Percentiles rank a stretch among this genome's conserved stretches.
phyloP scores from a whole-genome alignment of 805 yeast species.

The Metschnikowia lachancei region DNA sequence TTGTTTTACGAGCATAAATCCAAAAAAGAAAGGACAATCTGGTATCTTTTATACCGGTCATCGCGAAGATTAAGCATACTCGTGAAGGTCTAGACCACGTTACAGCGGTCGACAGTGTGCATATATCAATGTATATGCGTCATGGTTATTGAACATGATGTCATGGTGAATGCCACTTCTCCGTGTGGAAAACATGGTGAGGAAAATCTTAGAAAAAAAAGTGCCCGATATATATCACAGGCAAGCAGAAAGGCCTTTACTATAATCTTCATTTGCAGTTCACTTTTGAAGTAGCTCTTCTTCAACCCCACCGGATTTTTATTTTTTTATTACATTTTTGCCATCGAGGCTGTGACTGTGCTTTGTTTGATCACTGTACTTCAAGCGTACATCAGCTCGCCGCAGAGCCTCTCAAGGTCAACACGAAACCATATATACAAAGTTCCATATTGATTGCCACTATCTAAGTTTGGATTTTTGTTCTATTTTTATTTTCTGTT shows the following conservation, averaged over 20 bases:
- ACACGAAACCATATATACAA: neutral
- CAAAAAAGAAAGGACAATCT: neutral
- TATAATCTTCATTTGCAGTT: neutral
- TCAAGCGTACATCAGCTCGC: neutral
- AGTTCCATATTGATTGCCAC: neutral
- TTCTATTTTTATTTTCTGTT: neutral
- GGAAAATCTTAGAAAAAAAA: conserved; percentile 4
- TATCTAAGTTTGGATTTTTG: neutral
- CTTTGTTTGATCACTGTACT: neutral
- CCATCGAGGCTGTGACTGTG: conserved; percentile 7
- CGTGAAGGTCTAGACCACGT: conserved; percentile 8
- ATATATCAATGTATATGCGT: neutral
- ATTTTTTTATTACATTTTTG: neutral
- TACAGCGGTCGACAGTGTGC: neutral
- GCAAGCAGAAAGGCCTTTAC: neutral
- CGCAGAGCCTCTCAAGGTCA: neutral
- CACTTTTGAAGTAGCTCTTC: neutral
- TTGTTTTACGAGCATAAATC: conserved; percentile 6
- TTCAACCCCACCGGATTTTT: neutral
- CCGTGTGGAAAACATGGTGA: conserved; percentile 4
- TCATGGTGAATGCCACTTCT: conserved; percentile 9
- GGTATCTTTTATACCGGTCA: neutral
- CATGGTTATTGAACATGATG: conserved; percentile 6
- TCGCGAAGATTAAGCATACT: neutral
- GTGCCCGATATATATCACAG: neutral